Percentiles rank a stretch among this genome's conserved stretches.
These are phyloP conservation scores for Aplosporella prunicola DNA, from an alignment of 2,329 filamentous ascomycete species.

Conservation along the genomic window DNA sequence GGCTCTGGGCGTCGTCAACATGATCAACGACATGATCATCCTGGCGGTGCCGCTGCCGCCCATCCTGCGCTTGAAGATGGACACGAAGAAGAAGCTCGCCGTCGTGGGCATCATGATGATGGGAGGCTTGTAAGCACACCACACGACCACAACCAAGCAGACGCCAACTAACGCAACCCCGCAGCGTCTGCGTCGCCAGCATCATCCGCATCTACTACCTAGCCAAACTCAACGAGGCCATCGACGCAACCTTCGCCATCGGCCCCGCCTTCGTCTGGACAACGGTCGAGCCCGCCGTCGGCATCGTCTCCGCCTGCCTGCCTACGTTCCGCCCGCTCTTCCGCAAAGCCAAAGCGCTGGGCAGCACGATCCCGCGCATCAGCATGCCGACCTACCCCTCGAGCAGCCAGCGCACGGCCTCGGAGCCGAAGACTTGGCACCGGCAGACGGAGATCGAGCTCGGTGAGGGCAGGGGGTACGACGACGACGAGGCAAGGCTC, in stretches of 20 bases:
- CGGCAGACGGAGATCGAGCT: no score
- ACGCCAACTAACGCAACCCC: background rate
- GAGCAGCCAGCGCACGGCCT: no score
- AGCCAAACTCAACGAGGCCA: background rate
- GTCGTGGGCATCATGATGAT: slow-evolving; percentile 2
- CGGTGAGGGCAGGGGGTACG: no score
- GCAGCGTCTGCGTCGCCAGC: background rate
- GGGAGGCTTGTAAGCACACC: background rate
- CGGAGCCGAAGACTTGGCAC: no score
- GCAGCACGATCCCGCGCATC: no score
- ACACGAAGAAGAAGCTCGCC: background rate
- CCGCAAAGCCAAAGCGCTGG: background rate
- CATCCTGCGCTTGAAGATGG: slow-evolving; percentile 1
- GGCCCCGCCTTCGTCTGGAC: slow-evolving; percentile 2
- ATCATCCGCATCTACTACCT: slow-evolving; percentile 4
- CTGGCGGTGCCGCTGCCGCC: background rate
- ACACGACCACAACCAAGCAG: background rate
- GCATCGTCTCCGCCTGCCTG: slow-evolving; percentile 1
- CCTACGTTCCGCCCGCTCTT: background rate
- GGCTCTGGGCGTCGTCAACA: slow-evolving; percentile 1
- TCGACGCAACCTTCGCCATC: background rate
- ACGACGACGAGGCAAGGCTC: no score
- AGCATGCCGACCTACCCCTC: no score
- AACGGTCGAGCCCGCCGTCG: background rate
- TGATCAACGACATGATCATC: slow-evolving; percentile 3